Conservation (phyloP, 2,329 filamentous ascomycete species). For the Tolypocladium tundrense region DNA sequence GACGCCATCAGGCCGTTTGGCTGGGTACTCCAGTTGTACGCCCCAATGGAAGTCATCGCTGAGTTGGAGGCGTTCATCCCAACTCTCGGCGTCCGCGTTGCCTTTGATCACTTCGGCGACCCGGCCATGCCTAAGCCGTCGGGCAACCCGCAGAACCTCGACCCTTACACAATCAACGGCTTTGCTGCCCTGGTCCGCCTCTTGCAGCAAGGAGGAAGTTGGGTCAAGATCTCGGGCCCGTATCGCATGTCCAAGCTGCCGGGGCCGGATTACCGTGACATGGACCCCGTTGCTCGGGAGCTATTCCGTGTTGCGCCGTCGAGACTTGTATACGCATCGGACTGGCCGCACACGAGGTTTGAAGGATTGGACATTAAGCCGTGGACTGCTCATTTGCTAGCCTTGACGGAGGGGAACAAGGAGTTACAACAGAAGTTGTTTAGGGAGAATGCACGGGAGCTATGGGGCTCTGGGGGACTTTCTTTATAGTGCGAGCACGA, state of each 20-base stretch:
- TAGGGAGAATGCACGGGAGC: background rate
- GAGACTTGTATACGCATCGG: slow-evolving; percentile 47
- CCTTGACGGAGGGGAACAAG: background rate
- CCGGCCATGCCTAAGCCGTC: background rate
- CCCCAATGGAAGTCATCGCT: background rate
- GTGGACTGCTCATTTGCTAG: slow-evolving; percentile 9
- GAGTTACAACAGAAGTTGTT: background rate
- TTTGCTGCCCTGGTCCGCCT: slow-evolving; percentile 18
- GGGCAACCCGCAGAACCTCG: background rate
- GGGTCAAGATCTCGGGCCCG: slow-evolving; percentile 47
- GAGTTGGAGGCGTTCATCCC: background rate
- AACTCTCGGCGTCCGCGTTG: background rate
- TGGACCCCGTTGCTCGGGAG: slow-evolving; percentile 38
- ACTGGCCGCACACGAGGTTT: slow-evolving; percentile 56
- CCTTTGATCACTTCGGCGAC: slow-evolving; percentile 1
- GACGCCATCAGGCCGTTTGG: background rate
- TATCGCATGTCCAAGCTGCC: slow-evolving; percentile 40
- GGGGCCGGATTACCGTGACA: slow-evolving; percentile 25
- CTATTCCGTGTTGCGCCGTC: slow-evolving; percentile 31
- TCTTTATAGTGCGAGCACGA: background rate
- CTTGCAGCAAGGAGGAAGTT: slow-evolving; percentile 36
- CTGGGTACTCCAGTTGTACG: slow-evolving; percentile 3
- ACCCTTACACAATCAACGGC: slow-evolving; percentile 13
- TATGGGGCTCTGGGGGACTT: background rate
- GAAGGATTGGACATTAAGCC: slow-evolving; percentile 42